These are phyloP conservation scores for Phytopythium aichiense DNA, from an alignment of 352 stramenopile genomes.

Conservation along the genomic window DNA sequence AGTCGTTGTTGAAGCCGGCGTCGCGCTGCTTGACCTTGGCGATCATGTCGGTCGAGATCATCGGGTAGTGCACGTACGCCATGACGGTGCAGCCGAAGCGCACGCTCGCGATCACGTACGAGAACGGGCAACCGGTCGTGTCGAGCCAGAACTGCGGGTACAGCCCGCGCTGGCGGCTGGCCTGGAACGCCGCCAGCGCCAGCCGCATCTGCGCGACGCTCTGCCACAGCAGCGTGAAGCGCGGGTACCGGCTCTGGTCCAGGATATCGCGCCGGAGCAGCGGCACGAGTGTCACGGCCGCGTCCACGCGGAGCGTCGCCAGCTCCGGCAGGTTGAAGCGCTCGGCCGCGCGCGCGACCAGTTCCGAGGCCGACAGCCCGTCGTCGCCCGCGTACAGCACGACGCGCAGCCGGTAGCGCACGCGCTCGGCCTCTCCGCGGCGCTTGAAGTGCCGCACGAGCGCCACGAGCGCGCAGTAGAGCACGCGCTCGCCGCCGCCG, in stretches of 20 bases:
- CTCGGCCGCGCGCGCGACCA: conserved; percentile 73
- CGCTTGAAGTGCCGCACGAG: conserved; percentile 55
- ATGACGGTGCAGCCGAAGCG: conserved; percentile 84
- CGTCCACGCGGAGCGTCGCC: conserved; percentile 37
- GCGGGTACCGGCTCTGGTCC: conserved; percentile 74
- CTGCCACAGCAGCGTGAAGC: conserved; percentile 96
- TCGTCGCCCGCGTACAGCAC: conserved; percentile 82
- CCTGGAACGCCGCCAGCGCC: conserved; percentile 81
- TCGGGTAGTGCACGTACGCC: conserved; percentile 99
- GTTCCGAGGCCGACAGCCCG: conserved; percentile 42
- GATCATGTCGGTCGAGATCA: conserved; percentile 99
- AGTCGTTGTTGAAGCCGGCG: conserved; percentile 93
- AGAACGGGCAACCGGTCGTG: conserved; percentile 97
- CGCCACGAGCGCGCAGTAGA: conserved; percentile 94
- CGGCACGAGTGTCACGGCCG: conserved; percentile 70
- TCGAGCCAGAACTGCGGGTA: conserved; percentile 94
- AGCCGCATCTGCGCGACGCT: conserved; percentile 93
- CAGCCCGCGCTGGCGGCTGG: conserved; percentile 32
- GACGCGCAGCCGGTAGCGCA: conserved; percentile 22
- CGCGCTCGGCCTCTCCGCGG: conserved; percentile 5
- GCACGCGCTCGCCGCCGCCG: conserved; percentile 97
- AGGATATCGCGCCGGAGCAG: conserved; percentile 59
- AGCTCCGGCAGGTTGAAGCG: conserved; percentile 88
- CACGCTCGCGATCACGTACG: conserved; percentile 90
- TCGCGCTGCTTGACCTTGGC: conserved; percentile 87